Conservation (phyloP, 352 stramenopile species). For the Phytophthora sp. region DNA sequence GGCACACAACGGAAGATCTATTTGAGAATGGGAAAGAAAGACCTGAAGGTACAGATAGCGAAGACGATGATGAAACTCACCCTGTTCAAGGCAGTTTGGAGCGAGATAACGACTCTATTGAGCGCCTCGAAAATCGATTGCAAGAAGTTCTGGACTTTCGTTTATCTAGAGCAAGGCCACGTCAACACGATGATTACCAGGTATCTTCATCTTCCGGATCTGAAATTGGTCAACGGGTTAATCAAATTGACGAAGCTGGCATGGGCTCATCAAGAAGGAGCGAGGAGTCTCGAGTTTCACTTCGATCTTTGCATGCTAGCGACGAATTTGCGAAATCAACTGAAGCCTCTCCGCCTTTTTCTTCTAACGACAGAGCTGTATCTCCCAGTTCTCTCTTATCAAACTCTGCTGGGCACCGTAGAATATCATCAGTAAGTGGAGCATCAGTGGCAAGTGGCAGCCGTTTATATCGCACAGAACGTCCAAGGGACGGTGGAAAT, state of each 20-base stretch:
- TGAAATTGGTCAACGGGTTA: background rate
- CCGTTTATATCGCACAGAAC: no score
- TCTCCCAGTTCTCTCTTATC: background rate
- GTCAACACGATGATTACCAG: background rate
- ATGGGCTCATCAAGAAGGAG: background rate
- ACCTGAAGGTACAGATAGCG: slow-evolving; percentile 8
- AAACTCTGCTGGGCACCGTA: background rate
- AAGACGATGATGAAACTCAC: no score
- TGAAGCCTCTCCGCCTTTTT: background rate
- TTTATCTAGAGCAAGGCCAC: background rate
- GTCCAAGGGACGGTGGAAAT: no score
- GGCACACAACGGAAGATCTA: no score
- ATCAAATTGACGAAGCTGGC: slow-evolving; percentile 1
- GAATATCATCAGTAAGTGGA: background rate
- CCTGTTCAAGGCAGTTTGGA: no score
- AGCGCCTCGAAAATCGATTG: slow-evolving; percentile 35
- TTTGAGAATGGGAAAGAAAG: background rate
- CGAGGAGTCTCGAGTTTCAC: background rate
- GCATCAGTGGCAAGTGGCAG: background rate
- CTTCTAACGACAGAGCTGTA: slow-evolving; percentile 1
- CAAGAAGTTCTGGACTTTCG: slow-evolving; percentile 43
- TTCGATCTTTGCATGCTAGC: background rate
- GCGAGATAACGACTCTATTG: slow-evolving; percentile 17
- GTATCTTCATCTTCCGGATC: background rate
- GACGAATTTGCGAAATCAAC: background rate